Evolutionary conservation across 2,329 filamentous ascomycete genomes (phyloP).

Genomic region (Ramularia collo-cygni): DNA sequence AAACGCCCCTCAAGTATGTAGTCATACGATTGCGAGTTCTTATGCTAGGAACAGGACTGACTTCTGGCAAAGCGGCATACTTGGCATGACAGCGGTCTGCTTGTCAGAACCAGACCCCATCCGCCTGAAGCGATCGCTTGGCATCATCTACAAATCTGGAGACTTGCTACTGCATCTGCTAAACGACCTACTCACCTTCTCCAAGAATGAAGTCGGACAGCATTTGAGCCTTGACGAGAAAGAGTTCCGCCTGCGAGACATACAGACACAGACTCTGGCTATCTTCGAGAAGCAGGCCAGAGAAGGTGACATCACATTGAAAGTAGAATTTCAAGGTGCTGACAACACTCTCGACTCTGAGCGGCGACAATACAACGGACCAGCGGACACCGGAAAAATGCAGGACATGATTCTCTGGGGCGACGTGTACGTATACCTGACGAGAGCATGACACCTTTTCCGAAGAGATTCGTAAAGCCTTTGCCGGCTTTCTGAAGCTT

Average conservation of each 20-base stretch:
- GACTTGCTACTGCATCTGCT: conserved; percentile 79
- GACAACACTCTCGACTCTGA: conserved; percentile 24
- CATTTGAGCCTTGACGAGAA: conserved; percentile 68
- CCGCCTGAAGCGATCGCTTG: conserved; percentile 73
- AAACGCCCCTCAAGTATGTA: conserved; percentile 56
- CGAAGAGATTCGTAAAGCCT: no score
- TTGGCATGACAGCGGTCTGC: conserved; percentile 88
- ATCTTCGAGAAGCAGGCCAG: conserved; percentile 87
- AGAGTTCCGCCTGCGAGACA: conserved; percentile 75
- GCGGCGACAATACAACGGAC: conserved; percentile 34
- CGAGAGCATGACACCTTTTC: no score
- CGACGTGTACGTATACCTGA: conserved; percentile 57
- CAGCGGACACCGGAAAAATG: conserved; percentile 50
- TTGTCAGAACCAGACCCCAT: conserved; percentile 81
- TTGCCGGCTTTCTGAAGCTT: no score
- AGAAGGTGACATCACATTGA: conserved; percentile 69
- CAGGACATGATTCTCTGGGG: conserved; percentile 85
- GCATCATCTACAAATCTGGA: conserved; percentile 81
- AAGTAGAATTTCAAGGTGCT: conserved; percentile 61
- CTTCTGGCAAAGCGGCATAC: conserved; percentile 65
- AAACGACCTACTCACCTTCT: conserved; percentile 85
- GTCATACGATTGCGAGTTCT: no score
- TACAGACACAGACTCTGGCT: conserved; percentile 71
- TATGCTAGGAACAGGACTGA: no score
- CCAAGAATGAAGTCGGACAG: conserved; percentile 87